phyloP scores from a whole-genome alignment of 192 early-diverging fungal species.

The Coemansia sp. region DNA sequence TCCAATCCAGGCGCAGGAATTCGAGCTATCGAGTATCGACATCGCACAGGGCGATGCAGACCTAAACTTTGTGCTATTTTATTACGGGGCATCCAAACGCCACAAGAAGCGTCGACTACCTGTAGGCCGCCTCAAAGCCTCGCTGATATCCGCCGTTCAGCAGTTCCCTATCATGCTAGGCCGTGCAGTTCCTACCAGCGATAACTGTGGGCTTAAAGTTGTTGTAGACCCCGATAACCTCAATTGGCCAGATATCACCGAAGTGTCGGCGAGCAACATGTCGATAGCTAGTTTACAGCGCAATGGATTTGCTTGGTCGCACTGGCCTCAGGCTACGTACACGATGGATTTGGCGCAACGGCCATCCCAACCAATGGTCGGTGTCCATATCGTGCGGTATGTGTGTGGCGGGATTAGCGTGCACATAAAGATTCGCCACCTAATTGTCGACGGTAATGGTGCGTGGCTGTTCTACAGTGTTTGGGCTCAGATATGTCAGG shows the following conservation, averaged over 20 bases:
- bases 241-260: conserved; percentile 43
- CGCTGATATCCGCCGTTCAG: conserved; percentile 16
- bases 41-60: conserved; percentile 39
- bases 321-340: conserved; percentile 21
- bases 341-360: conserved; percentile 12
- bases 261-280: not conserved
- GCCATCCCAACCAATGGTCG: conserved; percentile 21
- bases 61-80: conserved; percentile 45
- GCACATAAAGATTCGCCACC: conserved; percentile 42
- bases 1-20: conserved; percentile 14
- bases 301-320: conserved; percentile 12
- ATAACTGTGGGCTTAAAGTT: not conserved
- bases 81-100: not conserved
- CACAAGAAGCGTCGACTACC: conserved; percentile 10
- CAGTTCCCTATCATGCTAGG: conserved; percentile 36
- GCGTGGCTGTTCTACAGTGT: conserved; percentile 28
- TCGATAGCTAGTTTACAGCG: conserved; percentile 8
- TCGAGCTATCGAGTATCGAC: conserved; percentile 35
- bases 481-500: conserved; percentile 27
- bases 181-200: not conserved
- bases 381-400: conserved; percentile 32
- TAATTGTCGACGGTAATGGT: conserved; percentile 32
- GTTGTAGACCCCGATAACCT: conserved; percentile 23
- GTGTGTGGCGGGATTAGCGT: conserved; percentile 37
- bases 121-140: conserved; percentile 2